A percentile compares a stretch with the other conserved stretches of the same genome.
These are phyloP conservation scores for Cutaneotrichosporon dermatis DNA, from an alignment of 1,284 basidiomycete species.

Conservation along the genomic window DNA sequence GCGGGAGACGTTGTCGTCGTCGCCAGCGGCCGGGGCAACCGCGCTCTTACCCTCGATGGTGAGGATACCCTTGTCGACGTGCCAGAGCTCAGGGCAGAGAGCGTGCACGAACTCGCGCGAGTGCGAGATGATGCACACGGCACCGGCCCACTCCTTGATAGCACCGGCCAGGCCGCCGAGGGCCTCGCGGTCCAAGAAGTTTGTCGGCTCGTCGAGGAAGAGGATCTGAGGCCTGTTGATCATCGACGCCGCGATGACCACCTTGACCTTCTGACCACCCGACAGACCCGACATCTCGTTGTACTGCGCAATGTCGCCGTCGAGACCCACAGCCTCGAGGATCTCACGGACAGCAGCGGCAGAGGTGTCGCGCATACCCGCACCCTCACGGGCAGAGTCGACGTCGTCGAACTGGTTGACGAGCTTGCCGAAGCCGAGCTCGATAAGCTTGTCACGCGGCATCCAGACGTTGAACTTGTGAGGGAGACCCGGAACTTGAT, in stretches of 20 bases:
- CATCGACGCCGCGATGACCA: slow-evolving; percentile 87
- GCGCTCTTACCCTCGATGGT: slow-evolving; percentile 73
- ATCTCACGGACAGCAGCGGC: slow-evolving; percentile 78
- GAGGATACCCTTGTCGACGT: slow-evolving; percentile 58
- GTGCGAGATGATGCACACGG: slow-evolving; percentile 96
- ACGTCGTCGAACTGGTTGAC: slow-evolving; percentile 96
- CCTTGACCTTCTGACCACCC: slow-evolving; percentile 96
- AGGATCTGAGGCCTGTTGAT: slow-evolving; percentile 66
- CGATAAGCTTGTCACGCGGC: slow-evolving; percentile 78
- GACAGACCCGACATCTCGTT: slow-evolving; percentile 89
- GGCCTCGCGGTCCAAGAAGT: slow-evolving; percentile 73
- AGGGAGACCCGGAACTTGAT: slow-evolving; percentile 94
- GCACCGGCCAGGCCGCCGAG: slow-evolving; percentile 83
- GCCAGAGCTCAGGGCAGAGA: slow-evolving; percentile 63
- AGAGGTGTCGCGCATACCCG: slow-evolving; percentile 78
- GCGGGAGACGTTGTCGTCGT: slow-evolving; percentile 53
- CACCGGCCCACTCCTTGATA: slow-evolving; percentile 93
- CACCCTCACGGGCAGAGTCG: slow-evolving; percentile 89
- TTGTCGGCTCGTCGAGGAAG: slow-evolving; percentile 83
- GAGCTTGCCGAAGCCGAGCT: slow-evolving; percentile 86
- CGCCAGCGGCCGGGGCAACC: slow-evolving; percentile 72
- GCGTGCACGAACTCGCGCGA: slow-evolving; percentile 84
- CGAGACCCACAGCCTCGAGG: slow-evolving; percentile 88
- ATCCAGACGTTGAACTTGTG: slow-evolving; percentile 93
- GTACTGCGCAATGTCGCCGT: slow-evolving; percentile 95